These are phyloP conservation scores for Coemansia sp. DNA, from an alignment of 192 early-diverging fungal genomes.

Conservation along the genomic window DNA sequence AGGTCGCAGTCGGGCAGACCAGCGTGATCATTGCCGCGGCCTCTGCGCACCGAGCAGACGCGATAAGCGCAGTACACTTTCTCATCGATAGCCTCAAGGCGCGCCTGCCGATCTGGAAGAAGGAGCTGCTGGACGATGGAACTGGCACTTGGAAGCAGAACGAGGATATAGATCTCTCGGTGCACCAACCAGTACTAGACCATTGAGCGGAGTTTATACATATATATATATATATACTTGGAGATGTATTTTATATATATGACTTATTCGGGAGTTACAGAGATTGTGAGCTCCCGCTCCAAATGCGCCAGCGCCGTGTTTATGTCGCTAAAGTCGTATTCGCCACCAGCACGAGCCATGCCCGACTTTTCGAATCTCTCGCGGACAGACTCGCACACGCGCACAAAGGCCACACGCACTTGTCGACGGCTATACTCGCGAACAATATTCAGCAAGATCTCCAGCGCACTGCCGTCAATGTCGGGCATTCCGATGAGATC, in stretches of 20 bases:
- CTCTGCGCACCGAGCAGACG: slow-evolving; percentile 78
- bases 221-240: not conserved
- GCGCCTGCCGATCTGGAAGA: slow-evolving; percentile 92
- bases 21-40: slow-evolving; percentile 84
- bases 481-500: slow-evolving; percentile 87
- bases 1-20: slow-evolving; percentile 77
- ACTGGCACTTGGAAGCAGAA: slow-evolving; percentile 73
- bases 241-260: too few species aligned
- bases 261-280: not conserved
- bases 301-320: slow-evolving; percentile 63
- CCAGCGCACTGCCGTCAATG: slow-evolving; percentile 92
- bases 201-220: not conserved
- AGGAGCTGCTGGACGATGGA: slow-evolving; percentile 86
- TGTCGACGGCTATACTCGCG: slow-evolving; percentile 78
- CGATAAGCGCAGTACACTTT: slow-evolving; percentile 74
- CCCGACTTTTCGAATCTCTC: slow-evolving; percentile 75
- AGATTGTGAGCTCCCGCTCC: slow-evolving; percentile 36
- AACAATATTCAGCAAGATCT: slow-evolving; percentile 90
- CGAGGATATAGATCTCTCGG: slow-evolving; percentile 32
- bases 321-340: slow-evolving; percentile 73
- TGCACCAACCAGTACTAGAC: slow-evolving; percentile 7
- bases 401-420: slow-evolving; percentile 92
- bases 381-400: slow-evolving; percentile 73
- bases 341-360: slow-evolving; percentile 63
- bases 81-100: slow-evolving; percentile 92